phyloP scores from a whole-genome alignment of 2,329 filamentous ascomycete genomes.

The Cladophialophora carrionii region DNA sequence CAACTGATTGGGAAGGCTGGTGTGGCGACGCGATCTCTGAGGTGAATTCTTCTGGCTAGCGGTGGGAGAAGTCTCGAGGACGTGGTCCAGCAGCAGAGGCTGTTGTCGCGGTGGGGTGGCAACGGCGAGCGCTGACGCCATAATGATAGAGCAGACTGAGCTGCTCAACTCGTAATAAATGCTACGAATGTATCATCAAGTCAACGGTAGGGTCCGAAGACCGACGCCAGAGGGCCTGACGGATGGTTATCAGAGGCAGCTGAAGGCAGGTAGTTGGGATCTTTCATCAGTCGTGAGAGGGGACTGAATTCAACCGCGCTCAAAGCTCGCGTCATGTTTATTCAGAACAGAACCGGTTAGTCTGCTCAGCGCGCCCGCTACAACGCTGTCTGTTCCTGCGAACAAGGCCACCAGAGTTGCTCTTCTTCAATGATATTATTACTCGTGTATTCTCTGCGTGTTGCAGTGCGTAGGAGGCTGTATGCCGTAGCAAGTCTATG shows the following conservation, averaged over 20 bases:
- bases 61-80: not conserved
- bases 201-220: not conserved
- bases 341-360: not conserved
- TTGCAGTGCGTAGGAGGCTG: constrained; percentile 15
- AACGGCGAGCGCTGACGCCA: not conserved
- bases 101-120: constrained; percentile 1
- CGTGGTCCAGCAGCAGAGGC: not conserved
- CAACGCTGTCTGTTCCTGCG: not conserved
- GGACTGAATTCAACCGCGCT: not conserved
- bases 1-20: not conserved
- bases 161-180: not conserved
- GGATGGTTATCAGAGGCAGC: not conserved
- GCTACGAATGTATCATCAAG: not conserved
- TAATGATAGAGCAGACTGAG: constrained; percentile 8
- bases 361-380: not conserved
- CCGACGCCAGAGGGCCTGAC: not conserved
- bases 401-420: not conserved
- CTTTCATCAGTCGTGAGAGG: not conserved
- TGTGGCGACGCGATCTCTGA: not conserved
- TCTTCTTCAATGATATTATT: not conserved
- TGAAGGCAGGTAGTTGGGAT: not conserved
- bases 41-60: not conserved
- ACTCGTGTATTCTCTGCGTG: constrained; percentile 28
- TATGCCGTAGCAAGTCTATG: constrained; percentile 29
- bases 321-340: constrained; percentile 5